Percentiles rank a stretch among this genome's conserved stretches.
These are phyloP conservation scores for Cenchrus americanus DNA, from an alignment of 176 grass and related monocot genomes.

Conservation along the genomic window DNA sequence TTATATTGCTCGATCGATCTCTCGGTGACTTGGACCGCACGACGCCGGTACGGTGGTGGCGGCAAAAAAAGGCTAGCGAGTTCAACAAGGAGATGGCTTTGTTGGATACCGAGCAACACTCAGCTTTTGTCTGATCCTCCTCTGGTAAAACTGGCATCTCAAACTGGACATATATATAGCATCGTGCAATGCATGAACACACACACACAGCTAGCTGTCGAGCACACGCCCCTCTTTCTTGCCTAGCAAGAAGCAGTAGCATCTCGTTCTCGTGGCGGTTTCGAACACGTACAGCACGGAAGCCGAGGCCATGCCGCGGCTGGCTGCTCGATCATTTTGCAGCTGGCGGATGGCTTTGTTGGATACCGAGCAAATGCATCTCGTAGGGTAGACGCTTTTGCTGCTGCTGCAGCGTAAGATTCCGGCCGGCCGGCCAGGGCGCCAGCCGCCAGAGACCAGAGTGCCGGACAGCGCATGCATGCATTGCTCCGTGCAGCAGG, in stretches of 20 bases:
- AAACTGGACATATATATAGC: background rate
- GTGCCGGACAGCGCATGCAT: background rate
- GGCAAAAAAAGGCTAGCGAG: background rate
- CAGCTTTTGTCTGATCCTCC: constrained; percentile 8
- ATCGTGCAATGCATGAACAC: background rate
- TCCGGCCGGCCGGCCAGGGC: background rate
- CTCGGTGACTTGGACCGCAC: background rate
- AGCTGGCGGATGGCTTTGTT: too few relatives aligned
- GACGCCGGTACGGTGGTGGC: background rate
- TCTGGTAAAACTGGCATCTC: background rate
- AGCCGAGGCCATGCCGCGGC: background rate
- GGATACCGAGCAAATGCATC: too few relatives aligned
- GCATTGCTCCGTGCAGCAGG: background rate
- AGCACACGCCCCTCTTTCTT: background rate
- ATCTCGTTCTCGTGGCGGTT: background rate
- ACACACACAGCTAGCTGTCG: background rate
- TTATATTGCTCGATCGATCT: too few relatives aligned
- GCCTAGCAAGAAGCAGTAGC: background rate
- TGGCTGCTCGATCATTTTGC: background rate
- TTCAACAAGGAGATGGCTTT: background rate
- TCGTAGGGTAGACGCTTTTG: background rate
- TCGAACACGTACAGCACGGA: background rate
- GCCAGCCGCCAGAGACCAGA: background rate
- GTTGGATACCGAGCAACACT: background rate
- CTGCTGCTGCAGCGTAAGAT: too few relatives aligned